Percentiles rank a stretch among this genome's conserved stretches.
These are phyloP conservation scores for Epichloe hybrida DNA, from an alignment of 2,329 filamentous ascomycete genomes.

Conservation along the genomic window DNA sequence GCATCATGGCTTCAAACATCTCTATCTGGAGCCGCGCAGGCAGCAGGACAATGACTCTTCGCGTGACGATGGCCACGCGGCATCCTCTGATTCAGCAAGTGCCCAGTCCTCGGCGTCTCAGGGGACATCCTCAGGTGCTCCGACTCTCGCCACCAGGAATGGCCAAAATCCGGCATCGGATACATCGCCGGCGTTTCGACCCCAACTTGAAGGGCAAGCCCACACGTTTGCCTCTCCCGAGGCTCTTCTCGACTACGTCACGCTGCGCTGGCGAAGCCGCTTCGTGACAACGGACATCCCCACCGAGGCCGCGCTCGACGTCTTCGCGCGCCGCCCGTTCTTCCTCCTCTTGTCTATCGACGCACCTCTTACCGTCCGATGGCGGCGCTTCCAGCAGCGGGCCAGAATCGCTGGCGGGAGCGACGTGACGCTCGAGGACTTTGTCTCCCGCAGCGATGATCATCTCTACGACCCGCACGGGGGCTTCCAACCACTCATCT, in stretches of 20 bases:
- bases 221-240: constrained; percentile 47
- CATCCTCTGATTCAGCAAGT: constrained; percentile 4
- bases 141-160: constrained; percentile 13
- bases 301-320: constrained; percentile 58
- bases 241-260: constrained; percentile 71
- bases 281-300: constrained; percentile 82
- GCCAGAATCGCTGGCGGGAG: constrained; percentile 10
- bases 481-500: constrained; percentile 64
- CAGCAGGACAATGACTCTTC: neutral
- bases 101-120: constrained; percentile 4
- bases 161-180: constrained; percentile 13
- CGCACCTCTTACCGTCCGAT: constrained; percentile 73
- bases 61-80: neutral
- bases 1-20: constrained; percentile 65
- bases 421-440: constrained; percentile 36
- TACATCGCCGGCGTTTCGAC: constrained; percentile 13
- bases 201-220: constrained; percentile 5
- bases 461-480: constrained; percentile 57
- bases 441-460: constrained; percentile 48
- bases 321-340: constrained; percentile 68
- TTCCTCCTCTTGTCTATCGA: constrained; percentile 89
- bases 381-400: constrained; percentile 54
- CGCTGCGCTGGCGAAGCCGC: constrained; percentile 64
- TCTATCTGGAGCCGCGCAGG: constrained; percentile 37
- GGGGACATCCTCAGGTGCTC: constrained; percentile 12